Evolutionary conservation across 2,329 filamentous ascomycete genomes (phyloP).

Genomic region (Pseudogymnoascus sp.): DNA sequence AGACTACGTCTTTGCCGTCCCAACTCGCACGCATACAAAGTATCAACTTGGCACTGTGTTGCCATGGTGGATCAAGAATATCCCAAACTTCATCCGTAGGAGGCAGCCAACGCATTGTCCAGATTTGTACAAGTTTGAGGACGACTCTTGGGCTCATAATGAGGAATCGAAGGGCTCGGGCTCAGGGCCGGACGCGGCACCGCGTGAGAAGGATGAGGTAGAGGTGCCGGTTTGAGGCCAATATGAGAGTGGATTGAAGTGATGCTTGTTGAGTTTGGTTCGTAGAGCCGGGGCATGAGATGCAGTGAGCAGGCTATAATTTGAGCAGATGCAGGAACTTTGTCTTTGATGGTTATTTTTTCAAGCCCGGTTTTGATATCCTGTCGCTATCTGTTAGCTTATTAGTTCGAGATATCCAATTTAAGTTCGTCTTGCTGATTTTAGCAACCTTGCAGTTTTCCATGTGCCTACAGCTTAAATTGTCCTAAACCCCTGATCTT

Average conservation of each 20-base stretch:
- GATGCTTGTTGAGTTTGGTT: not conserved
- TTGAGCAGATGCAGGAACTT: not conserved
- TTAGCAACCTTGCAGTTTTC: not conserved
- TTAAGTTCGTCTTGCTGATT: not conserved
- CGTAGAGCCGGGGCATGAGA: not conserved
- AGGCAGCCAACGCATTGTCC: slow-evolving; percentile 10
- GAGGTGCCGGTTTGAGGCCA: not conserved
- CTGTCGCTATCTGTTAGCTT: not conserved
- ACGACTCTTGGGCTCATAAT: slow-evolving; percentile 13
- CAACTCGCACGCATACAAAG: slow-evolving; percentile 20
- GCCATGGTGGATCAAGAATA: slow-evolving; percentile 49
- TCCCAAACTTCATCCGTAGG: not conserved
- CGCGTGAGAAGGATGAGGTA: not conserved
- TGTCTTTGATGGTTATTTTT: not conserved
- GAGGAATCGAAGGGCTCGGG: not conserved
- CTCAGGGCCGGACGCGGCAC: not conserved
- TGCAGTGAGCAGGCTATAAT: not conserved
- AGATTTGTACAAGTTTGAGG: slow-evolving; percentile 17
- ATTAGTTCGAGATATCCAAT: not conserved
- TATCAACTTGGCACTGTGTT: slow-evolving; percentile 40
- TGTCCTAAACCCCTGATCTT: not conserved
- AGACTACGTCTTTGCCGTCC: slow-evolving; percentile 40
- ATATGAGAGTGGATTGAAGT: not conserved
- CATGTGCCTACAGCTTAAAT: not conserved
- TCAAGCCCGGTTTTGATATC: not conserved